Evolutionary conservation across 2,329 filamentous ascomycete genomes (phyloP), one percentile per base, ranked within the genome.

Genomic region (Botrytis fabae): DNA sequence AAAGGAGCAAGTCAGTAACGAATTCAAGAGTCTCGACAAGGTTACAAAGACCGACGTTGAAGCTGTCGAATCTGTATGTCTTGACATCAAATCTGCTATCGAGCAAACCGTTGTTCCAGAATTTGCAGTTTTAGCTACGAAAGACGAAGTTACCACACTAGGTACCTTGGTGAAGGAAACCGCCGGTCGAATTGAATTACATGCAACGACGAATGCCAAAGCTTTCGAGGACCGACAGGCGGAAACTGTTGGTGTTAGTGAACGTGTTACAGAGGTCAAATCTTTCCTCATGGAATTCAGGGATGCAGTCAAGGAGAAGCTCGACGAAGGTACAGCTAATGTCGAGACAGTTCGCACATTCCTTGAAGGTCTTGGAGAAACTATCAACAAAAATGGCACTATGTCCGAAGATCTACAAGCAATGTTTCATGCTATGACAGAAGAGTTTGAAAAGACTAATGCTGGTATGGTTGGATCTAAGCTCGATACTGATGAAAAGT

Each of bases 381-480:
- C 86, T 61, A 84, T 90, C 51, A 84, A 84, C 72, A 86, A 87
- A 77, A 91, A 90, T 74, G 86, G 87, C 51, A 86, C 82, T 59
- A 82, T 90, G 35, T 83, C 85, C 42, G 85, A 88, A n/a, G 91
- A 90, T 75, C 84, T 95, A 70, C 91, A 91, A 78, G 91, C 92
- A 72, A 87, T 95, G 81, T 89, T 90, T 59, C 91, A 93, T 71
- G 89, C 90, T 3, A 90, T 98, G 82, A 94, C 92, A 81, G 85
- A 88, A 1, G 95, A 98, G 80, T 97, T 98, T 74, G 94, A 98
- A 78, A 92, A 95, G 75, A 91, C 93, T 18, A 92, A 93, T 77
- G 90, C 91, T 25, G 90, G 92, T n/a, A 87, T 96, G 38, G 91
- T 93, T 73, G 92, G 92, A 10, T 88, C 91, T 70, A 96, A 95